Evolutionary conservation across 75 land plant species (phyloP).

Genomic region (Isoetes taiwanensis): DNA sequence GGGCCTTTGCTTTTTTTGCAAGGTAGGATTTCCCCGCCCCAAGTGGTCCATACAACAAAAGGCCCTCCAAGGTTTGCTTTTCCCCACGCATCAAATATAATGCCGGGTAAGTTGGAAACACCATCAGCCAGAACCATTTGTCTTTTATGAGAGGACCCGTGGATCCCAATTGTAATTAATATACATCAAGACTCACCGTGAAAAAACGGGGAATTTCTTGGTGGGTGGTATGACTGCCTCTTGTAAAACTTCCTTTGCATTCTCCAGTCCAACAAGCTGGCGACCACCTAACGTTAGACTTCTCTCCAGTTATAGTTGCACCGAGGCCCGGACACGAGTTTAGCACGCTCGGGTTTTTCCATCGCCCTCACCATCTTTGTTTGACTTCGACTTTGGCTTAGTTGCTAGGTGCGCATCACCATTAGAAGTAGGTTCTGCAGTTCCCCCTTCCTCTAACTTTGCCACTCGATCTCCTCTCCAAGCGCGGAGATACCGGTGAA

Average conservation of each 20-base stretch:
- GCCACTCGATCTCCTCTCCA: conserved; percentile 98
- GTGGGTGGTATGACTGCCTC: conserved; percentile 97
- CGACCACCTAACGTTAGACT: conserved; percentile 86
- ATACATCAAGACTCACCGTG: conserved; percentile 62
- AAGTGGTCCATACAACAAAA: conserved; percentile 76
- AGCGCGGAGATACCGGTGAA: conserved; percentile 88
- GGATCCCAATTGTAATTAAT: too few species aligned
- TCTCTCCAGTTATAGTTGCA: conserved; percentile 85
- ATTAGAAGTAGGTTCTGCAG: conserved; percentile 31
- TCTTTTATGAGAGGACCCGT: too few species aligned
- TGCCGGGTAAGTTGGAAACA: too few species aligned
- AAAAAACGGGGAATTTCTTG: conserved; percentile 96
- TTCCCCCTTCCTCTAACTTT: conserved; percentile 61
- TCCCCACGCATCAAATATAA: too few species aligned
- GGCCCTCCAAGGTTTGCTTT: conserved; percentile 69
- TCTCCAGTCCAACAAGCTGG: conserved; percentile 95
- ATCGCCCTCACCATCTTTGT: conserved; percentile 13
- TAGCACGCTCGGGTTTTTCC: conserved; percentile 75
- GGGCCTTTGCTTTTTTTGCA: too few species aligned
- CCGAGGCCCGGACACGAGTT: conserved; percentile 82
- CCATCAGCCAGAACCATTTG: too few species aligned
- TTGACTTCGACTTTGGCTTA: conserved; percentile 57
- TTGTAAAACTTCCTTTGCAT: conserved; percentile 94
- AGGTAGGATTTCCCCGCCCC: conserved; percentile 80
- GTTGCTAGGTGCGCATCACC: conserved; percentile 88